Evolutionary conservation across 768 basidiomycete genomes (phyloP).

Genomic region (Lactifluus subvellereus): DNA sequence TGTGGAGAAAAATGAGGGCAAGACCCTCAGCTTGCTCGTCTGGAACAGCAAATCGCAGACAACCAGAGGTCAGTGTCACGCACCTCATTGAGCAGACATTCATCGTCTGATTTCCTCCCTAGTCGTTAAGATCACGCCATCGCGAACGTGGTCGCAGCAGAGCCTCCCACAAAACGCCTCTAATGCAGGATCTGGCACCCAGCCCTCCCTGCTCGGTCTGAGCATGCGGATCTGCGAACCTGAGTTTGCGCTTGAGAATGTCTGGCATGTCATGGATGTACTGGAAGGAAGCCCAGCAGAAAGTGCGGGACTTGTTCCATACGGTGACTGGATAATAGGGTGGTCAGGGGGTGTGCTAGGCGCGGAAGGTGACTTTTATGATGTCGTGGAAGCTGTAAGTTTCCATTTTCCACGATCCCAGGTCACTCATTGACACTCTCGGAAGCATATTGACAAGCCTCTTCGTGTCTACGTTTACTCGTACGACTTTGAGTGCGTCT

Average conservation of each 20-base stretch:
- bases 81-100: neutral
- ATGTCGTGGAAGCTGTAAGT: conserved; percentile 84
- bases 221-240: conserved; percentile 93
- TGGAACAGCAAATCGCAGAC: conserved; percentile 79
- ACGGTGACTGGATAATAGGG: conserved; percentile 73
- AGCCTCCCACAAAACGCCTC: conserved; percentile 35
- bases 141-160: conserved; percentile 69
- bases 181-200: conserved; percentile 40
- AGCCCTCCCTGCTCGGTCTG: conserved; percentile 89
- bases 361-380: conserved; percentile 94
- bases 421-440: neutral
- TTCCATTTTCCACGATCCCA: conserved; percentile 5
- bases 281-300: conserved; percentile 95
- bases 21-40: conserved; percentile 61
- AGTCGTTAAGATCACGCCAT: conserved; percentile 85
- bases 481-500: conserved; percentile 86
- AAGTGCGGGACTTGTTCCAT: conserved; percentile 92
- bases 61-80: conserved; percentile 50
- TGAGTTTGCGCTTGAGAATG: conserved; percentile 80
- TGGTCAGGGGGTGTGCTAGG: conserved; percentile 93
- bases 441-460: conserved; percentile 88
- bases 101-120: conserved; percentile 11
- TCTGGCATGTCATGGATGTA: conserved; percentile 98
- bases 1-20: conserved; percentile 76
- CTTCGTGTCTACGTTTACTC: conserved; percentile 94